Percentiles rank a stretch among this genome's conserved stretches.
Conservation (phyloP, 2,329 filamentous ascomycete species). For the Verticillium longisporum region DNA sequence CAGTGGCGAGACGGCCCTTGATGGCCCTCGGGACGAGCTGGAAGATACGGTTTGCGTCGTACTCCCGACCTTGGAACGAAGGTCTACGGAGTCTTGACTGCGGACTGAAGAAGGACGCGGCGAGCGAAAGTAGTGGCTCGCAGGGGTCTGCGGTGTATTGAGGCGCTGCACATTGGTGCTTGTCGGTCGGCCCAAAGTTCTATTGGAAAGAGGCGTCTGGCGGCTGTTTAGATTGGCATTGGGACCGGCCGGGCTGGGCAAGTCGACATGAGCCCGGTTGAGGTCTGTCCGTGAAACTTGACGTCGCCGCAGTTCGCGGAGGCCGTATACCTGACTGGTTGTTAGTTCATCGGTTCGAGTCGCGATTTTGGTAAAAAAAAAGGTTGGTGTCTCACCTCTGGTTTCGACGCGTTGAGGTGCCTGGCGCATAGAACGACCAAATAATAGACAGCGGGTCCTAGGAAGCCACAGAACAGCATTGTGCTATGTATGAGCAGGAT, state of each 20-base stretch:
- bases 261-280: neutral
- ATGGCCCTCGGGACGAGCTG: neutral
- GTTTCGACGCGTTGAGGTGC: slow-evolving; percentile 2
- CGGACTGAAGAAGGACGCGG: slow-evolving; percentile 6
- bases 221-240: neutral
- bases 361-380: too few relatives aligned
- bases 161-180: neutral
- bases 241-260: neutral
- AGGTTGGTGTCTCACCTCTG: slow-evolving; percentile 9
- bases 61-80: neutral
- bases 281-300: slow-evolving; percentile 7
- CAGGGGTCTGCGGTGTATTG: neutral
- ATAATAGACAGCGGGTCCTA: slow-evolving; percentile 47
- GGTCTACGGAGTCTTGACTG: neutral
- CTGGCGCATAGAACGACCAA: slow-evolving; percentile 3
- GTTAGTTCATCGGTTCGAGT: neutral
- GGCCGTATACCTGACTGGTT: slow-evolving; percentile 7
- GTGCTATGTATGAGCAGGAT: slow-evolving; percentile 59
- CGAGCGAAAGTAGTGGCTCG: slow-evolving; percentile 6
- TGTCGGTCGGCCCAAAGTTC: neutral
- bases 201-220: neutral
- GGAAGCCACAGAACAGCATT: slow-evolving; percentile 63
- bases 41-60: neutral
- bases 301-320: slow-evolving; percentile 20
- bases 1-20: slow-evolving; percentile 2